Evolutionary conservation across 1,139 yeast species (phyloP).

Genomic region (Spathaspora jeffriesii): DNA sequence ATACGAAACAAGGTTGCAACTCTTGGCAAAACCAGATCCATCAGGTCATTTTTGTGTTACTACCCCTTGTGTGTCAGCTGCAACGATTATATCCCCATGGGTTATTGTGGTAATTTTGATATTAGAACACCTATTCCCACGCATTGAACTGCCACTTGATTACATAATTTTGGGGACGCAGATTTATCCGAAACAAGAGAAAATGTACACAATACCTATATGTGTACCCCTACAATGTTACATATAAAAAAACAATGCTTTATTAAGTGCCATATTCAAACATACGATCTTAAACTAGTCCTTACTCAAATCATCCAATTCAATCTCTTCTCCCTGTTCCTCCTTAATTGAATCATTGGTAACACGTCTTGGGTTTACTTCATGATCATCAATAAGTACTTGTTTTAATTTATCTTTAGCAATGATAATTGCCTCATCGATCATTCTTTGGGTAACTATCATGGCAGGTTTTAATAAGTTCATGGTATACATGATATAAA

Average conservation of each 20-base stretch:
- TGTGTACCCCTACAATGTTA: constrained; percentile 1
- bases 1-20: neutral
- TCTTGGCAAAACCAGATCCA: neutral
- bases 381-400: constrained; percentile 38
- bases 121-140: too few species aligned
- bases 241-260: neutral
- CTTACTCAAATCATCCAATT: constrained; percentile 15
- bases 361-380: constrained; percentile 20
- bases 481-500: constrained; percentile 68
- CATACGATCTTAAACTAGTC: constrained; percentile 1
- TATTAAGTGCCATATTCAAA: neutral
- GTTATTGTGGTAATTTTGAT: neutral
- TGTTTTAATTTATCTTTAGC: constrained; percentile 62
- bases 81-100: neutral
- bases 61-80: neutral
- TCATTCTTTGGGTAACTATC: constrained; percentile 56
- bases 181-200: neutral
- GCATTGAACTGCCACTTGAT: too few species aligned
- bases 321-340: constrained; percentile 13
- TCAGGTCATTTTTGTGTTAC: neutral
- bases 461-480: constrained; percentile 78
- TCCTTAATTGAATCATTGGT: constrained; percentile 4
- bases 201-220: too few species aligned
- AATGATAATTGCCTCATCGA: constrained; percentile 56
- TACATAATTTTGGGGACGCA: too few species aligned